Evolutionary conservation across 2,329 filamentous ascomycete species (phyloP).

Genomic region (Fusarium devonianum): DNA sequence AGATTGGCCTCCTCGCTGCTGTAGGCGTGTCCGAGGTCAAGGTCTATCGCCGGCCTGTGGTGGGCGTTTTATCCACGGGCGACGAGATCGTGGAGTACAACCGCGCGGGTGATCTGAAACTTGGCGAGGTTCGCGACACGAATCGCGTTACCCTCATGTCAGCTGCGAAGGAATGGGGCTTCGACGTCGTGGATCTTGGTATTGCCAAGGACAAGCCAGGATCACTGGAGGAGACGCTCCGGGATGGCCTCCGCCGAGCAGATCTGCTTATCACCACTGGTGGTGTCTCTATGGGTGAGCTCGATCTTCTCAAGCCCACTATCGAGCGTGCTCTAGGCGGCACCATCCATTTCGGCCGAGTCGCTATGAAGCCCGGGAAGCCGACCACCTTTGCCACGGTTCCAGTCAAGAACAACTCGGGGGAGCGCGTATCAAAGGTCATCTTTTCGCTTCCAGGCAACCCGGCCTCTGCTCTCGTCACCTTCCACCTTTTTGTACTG

Average conservation of each 20-base stretch:
- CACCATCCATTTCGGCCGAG: constrained; percentile 94
- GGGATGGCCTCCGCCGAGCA: constrained; percentile 73
- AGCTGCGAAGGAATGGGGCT: constrained; percentile 76
- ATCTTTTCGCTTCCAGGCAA: constrained; percentile 95
- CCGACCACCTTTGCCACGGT: constrained; percentile 96
- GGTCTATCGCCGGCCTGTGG: constrained; percentile 76
- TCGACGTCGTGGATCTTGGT: constrained; percentile 81
- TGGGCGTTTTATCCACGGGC: constrained; percentile 91
- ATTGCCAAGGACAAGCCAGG: constrained; percentile 80
- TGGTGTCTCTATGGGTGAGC: constrained; percentile 96
- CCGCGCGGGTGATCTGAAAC: constrained; percentile 64
- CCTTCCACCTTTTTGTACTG: constrained; percentile 92
- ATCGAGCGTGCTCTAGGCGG: constrained; percentile 90
- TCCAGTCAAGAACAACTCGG: constrained; percentile 66
- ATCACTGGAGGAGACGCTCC: constrained; percentile 78
- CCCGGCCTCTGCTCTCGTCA: constrained; percentile 90
- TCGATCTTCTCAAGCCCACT: constrained; percentile 95
- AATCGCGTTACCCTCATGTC: constrained; percentile 89
- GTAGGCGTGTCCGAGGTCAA: constrained; percentile 76
- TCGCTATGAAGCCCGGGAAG: constrained; percentile 98
- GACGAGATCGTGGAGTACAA: constrained; percentile 89
- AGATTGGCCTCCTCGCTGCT: constrained; percentile 87
- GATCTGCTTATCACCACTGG: constrained; percentile 92
- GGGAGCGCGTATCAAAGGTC: constrained; percentile 68
- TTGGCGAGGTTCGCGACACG: constrained; percentile 91